Base-by-base conservation (phyloP, 2,329 filamentous ascomycete genomes). In the Fusarium sp. region DNA sequence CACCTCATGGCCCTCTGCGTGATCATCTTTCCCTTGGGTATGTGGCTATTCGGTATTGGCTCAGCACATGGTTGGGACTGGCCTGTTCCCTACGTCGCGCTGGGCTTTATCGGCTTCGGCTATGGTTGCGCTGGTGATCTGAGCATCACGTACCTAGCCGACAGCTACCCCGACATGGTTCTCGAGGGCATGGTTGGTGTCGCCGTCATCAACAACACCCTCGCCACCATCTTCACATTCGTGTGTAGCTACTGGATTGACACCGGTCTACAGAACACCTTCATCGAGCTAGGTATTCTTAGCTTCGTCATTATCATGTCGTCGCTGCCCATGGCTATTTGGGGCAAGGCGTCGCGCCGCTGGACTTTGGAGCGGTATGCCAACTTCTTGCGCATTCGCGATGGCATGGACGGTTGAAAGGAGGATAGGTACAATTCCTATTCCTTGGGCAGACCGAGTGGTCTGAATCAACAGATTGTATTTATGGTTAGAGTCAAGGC, bases 121-220 rank as follows among this genome's bases (percentile, higher is more conserved):
- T 90, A 87, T 78, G 88, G 88, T 13, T 89, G 87, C 56, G 87
- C 87, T 5, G 88, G 88, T 11, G 88, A 90, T 77, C 76, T 90
- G 64, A 83, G 84, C 60, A 84, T 88, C 82, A 85, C 87, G 0
- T 89, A 89, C 66, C 79, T 89, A 9, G 86, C 87, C 72, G 87
- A 89, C 65, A 85, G 85, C 7, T 89, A 89, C 65, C 86, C 87
- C 2, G 87, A 88, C 38, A 88, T 88, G 83, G 84, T 89, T 11
- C 79, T 89, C 6, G 87, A 89, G 72, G 87, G 87, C 33, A 89
- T 89, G 87, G 87, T 89, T 4, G 87, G 87, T 11, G 87, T 89
- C 3, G 84, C 86, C 6, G 86, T 88, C 26, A 88, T 89, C 77
- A 89, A 89, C 78, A 89, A 89, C 76, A 85, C 83, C 5, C 80